phyloP scores from a whole-genome alignment of 148 eudicot species.

The Suaeda aralocaspica region DNA sequence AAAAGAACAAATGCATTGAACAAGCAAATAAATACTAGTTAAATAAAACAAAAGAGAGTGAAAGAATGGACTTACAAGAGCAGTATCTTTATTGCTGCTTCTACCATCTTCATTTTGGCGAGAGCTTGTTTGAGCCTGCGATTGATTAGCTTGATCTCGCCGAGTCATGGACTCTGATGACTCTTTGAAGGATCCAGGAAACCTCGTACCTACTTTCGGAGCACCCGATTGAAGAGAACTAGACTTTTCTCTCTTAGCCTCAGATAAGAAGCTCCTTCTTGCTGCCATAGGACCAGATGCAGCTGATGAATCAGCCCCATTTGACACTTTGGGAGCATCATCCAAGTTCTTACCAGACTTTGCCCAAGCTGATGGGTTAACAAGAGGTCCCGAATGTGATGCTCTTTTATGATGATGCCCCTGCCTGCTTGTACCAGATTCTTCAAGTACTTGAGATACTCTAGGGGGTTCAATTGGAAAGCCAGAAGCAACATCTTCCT shows the following conservation, averaged over 20 bases:
- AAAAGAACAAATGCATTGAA: too few species aligned
- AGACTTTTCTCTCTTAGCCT: slow-evolving; percentile 52
- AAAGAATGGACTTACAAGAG: slow-evolving; percentile 51
- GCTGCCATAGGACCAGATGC: slow-evolving; percentile 46
- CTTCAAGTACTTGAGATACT: slow-evolving; percentile 58
- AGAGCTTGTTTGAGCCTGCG: slow-evolving; percentile 30
- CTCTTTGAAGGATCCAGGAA: slow-evolving; percentile 87
- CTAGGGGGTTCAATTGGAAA: slow-evolving; percentile 90
- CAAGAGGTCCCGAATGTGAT: slow-evolving; percentile 92
- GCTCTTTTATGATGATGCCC: slow-evolving; percentile 53
- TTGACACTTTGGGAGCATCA: slow-evolving; percentile 59
- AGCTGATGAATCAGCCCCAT: slow-evolving; percentile 47
- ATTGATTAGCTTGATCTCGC: slow-evolving; percentile 43
- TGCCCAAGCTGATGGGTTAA: slow-evolving; percentile 63
- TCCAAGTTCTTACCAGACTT: slow-evolving; percentile 63
- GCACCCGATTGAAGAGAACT: slow-evolving; percentile 44
- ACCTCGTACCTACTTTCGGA: slow-evolving; percentile 55
- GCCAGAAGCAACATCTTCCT: slow-evolving; percentile 90
- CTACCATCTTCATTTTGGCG: slow-evolving; percentile 56
- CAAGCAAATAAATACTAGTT: too few species aligned
- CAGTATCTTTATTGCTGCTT: slow-evolving; percentile 54
- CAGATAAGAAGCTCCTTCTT: slow-evolving; percentile 54
- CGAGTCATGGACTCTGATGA: slow-evolving; percentile 39
- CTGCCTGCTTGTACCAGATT: slow-evolving; percentile 35
- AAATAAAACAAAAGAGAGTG: not conserved